Percentiles rank a stretch among this genome's conserved stretches.
Evolutionary conservation across 441 rosid species (phyloP).

Genomic region (Gossypium trilobum): DNA sequence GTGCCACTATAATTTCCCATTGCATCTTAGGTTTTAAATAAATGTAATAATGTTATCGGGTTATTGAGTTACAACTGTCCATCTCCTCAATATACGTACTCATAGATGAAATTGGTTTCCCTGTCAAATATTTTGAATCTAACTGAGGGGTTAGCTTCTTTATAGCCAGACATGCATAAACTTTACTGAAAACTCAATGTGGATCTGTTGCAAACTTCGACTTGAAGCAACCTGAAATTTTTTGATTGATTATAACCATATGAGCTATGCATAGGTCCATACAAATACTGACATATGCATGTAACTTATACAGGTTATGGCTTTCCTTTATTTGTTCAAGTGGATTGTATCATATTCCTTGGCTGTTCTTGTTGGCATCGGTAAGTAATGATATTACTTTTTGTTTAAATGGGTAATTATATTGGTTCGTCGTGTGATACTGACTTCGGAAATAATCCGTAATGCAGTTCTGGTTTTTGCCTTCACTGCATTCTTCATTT

Average conservation of each 20-base stretch:
- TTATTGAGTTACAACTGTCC: background rate
- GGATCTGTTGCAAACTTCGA: background rate
- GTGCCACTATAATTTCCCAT: background rate
- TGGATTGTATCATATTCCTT: constrained; percentile 30
- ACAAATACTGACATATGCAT: background rate
- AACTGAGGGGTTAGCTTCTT: background rate
- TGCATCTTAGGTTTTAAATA: background rate
- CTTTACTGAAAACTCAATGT: background rate
- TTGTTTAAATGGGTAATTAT: background rate
- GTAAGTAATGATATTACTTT: constrained; percentile 30
- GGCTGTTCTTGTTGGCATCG: constrained; percentile 35
- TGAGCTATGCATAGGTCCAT: background rate
- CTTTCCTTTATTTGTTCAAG: constrained; percentile 39
- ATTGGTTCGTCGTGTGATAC: background rate
- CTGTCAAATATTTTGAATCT: background rate
- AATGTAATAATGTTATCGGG: background rate
- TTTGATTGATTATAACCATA: background rate
- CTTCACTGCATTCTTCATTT: constrained; percentile 67
- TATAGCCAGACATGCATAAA: background rate
- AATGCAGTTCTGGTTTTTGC: constrained; percentile 54
- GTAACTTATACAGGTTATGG: constrained; percentile 36
- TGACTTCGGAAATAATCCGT: background rate
- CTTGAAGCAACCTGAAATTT: background rate
- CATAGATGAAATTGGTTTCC: background rate
- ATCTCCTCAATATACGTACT: background rate